phyloP scores from a whole-genome alignment of 2,329 filamentous ascomycete genomes.

The Aspergillus novoparasiticus region DNA sequence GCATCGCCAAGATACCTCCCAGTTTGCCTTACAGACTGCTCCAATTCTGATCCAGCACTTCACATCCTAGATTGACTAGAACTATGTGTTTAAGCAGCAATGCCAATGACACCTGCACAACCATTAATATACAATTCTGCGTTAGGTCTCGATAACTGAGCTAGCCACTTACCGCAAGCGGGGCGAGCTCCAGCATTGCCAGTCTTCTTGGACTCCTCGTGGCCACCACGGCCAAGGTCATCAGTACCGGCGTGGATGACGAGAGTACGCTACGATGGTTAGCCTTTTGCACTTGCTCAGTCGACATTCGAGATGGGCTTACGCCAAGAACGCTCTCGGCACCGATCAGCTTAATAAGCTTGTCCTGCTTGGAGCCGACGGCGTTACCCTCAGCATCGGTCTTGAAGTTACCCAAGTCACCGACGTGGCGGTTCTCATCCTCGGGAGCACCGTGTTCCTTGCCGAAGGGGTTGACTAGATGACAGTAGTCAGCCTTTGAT shows the following conservation, averaged over 20 bases:
- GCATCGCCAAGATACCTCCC: not conserved
- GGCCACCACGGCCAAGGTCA: slow-evolving; percentile 88
- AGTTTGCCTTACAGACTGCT: slow-evolving; percentile 14
- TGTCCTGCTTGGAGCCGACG: slow-evolving; percentile 78
- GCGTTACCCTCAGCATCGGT: slow-evolving; percentile 91
- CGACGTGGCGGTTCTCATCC: slow-evolving; percentile 87
- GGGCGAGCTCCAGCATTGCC: slow-evolving; percentile 92
- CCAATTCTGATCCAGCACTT: slow-evolving; percentile 10
- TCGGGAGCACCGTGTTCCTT: slow-evolving; percentile 88
- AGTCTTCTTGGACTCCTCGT: slow-evolving; percentile 97
- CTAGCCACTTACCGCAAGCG: slow-evolving; percentile 75
- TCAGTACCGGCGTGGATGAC: slow-evolving; percentile 95
- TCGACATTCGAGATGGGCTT: slow-evolving; percentile 38
- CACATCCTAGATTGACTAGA: slow-evolving; percentile 18
- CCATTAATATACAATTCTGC: slow-evolving; percentile 5
- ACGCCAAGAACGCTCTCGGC: slow-evolving; percentile 93
- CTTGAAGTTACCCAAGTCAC: slow-evolving; percentile 96
- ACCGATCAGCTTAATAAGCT: slow-evolving; percentile 91
- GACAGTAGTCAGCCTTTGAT: slow-evolving; percentile 11
- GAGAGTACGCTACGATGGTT: slow-evolving; percentile 72
- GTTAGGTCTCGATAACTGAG: not conserved
- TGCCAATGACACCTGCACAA: slow-evolving; percentile 77
- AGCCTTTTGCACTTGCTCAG: slow-evolving; percentile 9
- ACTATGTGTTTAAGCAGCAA: slow-evolving; percentile 64
- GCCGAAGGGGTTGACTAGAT: slow-evolving; percentile 85